Evolutionary conservation across 352 stramenopile genomes (phyloP).

Genomic region (Plasmopara viticola): DNA sequence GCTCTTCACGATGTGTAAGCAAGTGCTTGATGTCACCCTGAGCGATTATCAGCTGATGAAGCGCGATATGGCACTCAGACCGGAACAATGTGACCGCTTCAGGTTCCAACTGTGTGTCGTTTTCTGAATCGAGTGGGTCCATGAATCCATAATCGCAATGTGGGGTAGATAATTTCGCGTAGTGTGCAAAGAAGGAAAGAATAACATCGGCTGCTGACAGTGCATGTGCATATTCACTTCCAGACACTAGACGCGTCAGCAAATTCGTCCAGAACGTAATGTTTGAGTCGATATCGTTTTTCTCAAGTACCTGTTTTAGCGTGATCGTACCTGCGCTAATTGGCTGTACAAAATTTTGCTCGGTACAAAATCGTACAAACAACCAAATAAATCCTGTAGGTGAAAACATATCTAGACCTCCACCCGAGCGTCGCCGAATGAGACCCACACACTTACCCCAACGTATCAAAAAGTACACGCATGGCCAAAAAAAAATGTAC

Average conservation of each 20-base stretch:
- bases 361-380: slow-evolving; percentile 58
- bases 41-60: slow-evolving; percentile 58
- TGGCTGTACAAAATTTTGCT: slow-evolving; percentile 36
- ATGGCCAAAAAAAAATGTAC: slow-evolving; percentile 72
- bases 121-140: slow-evolving; percentile 53
- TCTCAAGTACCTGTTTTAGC: slow-evolving; percentile 26
- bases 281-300: slow-evolving; percentile 47
- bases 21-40: slow-evolving; percentile 54
- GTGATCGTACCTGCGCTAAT: slow-evolving; percentile 35
- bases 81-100: slow-evolving; percentile 44
- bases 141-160: slow-evolving; percentile 41
- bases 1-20: slow-evolving; percentile 39
- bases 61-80: slow-evolving; percentile 53
- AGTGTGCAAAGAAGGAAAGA: slow-evolving; percentile 51
- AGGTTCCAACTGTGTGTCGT: slow-evolving; percentile 51
- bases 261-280: slow-evolving; percentile 61
- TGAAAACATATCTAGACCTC: slow-evolving; percentile 49
- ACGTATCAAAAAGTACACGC: slow-evolving; percentile 62
- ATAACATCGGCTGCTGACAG: slow-evolving; percentile 47
- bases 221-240: slow-evolving; percentile 24
- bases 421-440: slow-evolving; percentile 47
- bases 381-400: slow-evolving; percentile 71
- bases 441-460: slow-evolving; percentile 68
- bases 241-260: slow-evolving; percentile 33
- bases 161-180: slow-evolving; percentile 44